Evolutionary conservation across 164 flowering plant genomes (phyloP), one percentile per base, ranked within the genome.

Genomic region (Berberis thunbergii): DNA sequence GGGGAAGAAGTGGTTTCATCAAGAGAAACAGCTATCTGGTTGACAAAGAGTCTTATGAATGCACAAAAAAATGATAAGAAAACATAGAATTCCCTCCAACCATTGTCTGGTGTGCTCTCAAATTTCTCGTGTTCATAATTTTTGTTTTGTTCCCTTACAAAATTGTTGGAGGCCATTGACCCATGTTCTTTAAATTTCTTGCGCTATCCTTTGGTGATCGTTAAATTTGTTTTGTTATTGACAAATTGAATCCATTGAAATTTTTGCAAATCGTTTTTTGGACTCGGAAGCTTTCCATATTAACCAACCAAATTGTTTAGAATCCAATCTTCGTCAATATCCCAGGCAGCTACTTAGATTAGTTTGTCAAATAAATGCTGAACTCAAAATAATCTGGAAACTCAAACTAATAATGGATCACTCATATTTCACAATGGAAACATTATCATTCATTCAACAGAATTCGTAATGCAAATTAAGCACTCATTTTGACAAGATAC

Each of bases 11-110:
- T 73, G n/a, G 87, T 83, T 3, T 85, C 90, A n/a, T 83, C 88
- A 0, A 83, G 87, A 73, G 94, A 87, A 75, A 87, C 90, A 9
- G 88, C 90, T 41, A 85, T 87, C 57, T 87, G 90, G 90, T 67
- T 87, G 70, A 83, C 94, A 49, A 82, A 87, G 67, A 79, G 88
- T 70, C 70, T 85, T 49, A 79, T 77, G 77, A 78, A 70, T 45
- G 64, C 59, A 54, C 70, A 67, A 54, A 60, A 67, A 40, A 13
- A 42, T 40, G 57, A 48, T 7, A 13, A 62, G 40, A 62, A 54
- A 4, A 41, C 61, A 54, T 49, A 43, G 38, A 49, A 58, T 48
- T 41, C 26, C 26, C 26, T 26, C 26, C 26, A 26, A 26, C 26
- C 26, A 26, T 26, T 26, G 26, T 26, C 26, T 26, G 26, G 26